Percentiles rank a stretch among this genome's conserved stretches.
Evolutionary conservation across 2,329 filamentous ascomycete species (phyloP).

Genomic region (Bipolaris oryzae): DNA sequence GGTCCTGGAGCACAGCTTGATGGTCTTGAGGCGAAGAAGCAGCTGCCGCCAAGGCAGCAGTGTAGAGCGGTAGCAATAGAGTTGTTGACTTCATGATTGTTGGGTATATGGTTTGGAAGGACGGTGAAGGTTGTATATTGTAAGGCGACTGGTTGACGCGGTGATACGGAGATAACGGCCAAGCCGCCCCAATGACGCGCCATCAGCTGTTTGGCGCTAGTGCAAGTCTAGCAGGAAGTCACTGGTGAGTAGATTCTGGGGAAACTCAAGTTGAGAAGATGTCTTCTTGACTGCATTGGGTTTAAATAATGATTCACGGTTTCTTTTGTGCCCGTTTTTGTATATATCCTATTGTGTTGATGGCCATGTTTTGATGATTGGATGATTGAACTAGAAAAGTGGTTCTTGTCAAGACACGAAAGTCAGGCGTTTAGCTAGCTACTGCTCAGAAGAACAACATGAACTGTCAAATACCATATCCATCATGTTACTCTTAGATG

Average conservation of each 20-base stretch:
- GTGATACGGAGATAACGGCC: conserved; percentile 13
- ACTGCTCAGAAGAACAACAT: too few species aligned
- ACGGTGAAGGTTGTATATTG: conserved; percentile 5
- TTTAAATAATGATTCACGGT: not conserved
- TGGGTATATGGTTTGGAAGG: conserved; percentile 2
- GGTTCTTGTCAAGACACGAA: too few species aligned
- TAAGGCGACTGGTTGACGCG: conserved; percentile 19
- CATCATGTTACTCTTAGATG: too few species aligned
- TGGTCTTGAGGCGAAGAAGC: conserved; percentile 31
- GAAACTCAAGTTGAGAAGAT: not conserved
- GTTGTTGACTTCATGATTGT: conserved; percentile 44
- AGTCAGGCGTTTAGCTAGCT: too few species aligned
- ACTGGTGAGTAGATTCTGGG: not conserved
- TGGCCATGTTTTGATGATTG: too few species aligned
- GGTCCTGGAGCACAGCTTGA: conserved; percentile 40
- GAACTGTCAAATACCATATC: too few species aligned
- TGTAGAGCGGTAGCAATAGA: conserved; percentile 40
- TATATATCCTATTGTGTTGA: too few species aligned
- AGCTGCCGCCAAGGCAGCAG: conserved; percentile 38
- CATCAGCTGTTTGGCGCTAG: conserved; percentile 7
- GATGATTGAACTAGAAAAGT: too few species aligned
- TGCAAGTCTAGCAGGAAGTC: not conserved
- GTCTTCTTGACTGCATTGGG: not conserved
- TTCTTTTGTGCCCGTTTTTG: too few species aligned
- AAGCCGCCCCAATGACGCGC: conserved; percentile 5